Percentiles rank a stretch among this genome's conserved stretches.
These are phyloP conservation scores for Styphnolobium japonicum DNA, from an alignment of 306 rosid species.

Conservation along the genomic window DNA sequence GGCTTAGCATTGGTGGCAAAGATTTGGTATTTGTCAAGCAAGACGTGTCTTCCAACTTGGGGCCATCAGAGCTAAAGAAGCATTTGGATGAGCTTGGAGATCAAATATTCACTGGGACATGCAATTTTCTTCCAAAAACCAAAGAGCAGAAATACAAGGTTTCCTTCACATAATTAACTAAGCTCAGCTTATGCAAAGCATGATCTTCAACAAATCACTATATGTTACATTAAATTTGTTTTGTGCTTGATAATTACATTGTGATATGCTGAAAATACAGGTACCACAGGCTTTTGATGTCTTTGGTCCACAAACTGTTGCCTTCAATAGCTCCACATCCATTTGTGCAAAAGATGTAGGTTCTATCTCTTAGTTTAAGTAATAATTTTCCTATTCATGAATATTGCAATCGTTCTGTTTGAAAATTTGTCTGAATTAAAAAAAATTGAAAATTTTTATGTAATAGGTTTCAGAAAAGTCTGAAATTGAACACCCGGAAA, in stretches of 20 bases:
- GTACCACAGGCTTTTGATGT: slow-evolving; percentile 73
- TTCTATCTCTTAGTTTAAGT: neutral
- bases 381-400: neutral
- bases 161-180: neutral
- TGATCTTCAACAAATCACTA: neutral
- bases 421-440: neutral
- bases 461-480: neutral
- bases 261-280: slow-evolving; percentile 39
- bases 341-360: slow-evolving; percentile 74
- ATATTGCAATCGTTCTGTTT: neutral
- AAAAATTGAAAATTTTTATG: neutral
- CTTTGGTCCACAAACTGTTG: slow-evolving; percentile 54
- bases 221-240: neutral
- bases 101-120: slow-evolving; percentile 81
- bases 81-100: slow-evolving; percentile 86
- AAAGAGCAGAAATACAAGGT: slow-evolving; percentile 72
- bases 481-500: neutral
- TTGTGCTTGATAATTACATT: slow-evolving; percentile 2
- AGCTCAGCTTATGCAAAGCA: neutral
- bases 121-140: slow-evolving; percentile 64
- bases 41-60: slow-evolving; percentile 59
- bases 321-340: slow-evolving; percentile 47
- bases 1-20: slow-evolving; percentile 78
- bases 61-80: slow-evolving; percentile 60
- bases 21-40: slow-evolving; percentile 77